Evolutionary conservation across 176 grass and related monocot genomes (phyloP), one percentile per base, ranked within the genome.

Genomic region (Luzula sylvatica): DNA sequence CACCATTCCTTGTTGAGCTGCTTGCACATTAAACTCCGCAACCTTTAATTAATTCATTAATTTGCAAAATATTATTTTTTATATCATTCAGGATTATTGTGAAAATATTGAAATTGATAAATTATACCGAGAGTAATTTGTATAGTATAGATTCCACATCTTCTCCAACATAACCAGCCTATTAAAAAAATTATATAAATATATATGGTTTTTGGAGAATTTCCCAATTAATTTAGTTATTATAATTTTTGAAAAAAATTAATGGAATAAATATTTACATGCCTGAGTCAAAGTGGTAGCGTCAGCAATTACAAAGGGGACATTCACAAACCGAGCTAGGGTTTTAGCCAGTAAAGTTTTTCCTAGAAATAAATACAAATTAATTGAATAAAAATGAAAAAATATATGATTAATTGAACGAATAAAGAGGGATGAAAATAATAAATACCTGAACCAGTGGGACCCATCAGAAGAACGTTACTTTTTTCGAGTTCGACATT

Each of bases 131-230:
- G 29, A 98, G 85, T 60, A 98, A 84, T 65, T 98, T 98, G 72
- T 98, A 90, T 58, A 98, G 65, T 82, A 98, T 98, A 39, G 92
- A 98, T 65, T 98, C 92, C 44, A 98, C 92, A 77, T 98, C 92
- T 54, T 98, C 92, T 87, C 92, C 92, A 65, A 98, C 92, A 75
- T 98, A 98, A 12, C 92, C 92, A 82, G 92, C 92, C 92, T 98
- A 70, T 60, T 44, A 27, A 18, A 20, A 62, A 58, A 57, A 63
- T 69, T 69, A 66, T 51, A 64, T 4, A 35, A 9, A 35, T 35
- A 35, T 35, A 35, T 7, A 35, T 35, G 5, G 7, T 35, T 9
- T 35, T 35, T 35, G 9, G 30, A 35, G 9, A 35, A 35, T 35
- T 7, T 7, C 5, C 30, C 9, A 35, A 35, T 7, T 35, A n/a